These are phyloP conservation scores for Rhizopogon rudus DNA, from an alignment of 768 basidiomycete genomes.

Conservation along the genomic window DNA sequence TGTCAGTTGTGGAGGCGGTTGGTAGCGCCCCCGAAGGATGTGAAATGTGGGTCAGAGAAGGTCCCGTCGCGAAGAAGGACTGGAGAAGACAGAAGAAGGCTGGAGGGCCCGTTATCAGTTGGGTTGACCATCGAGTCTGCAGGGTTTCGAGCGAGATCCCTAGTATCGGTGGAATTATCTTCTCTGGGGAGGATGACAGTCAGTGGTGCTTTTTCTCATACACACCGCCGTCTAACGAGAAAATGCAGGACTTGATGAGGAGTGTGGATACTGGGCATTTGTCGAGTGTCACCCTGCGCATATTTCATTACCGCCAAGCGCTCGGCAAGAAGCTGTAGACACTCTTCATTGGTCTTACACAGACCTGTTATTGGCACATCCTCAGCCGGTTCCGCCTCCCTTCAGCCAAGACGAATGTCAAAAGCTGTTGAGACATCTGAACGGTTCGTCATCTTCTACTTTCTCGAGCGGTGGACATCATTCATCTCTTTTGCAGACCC, in stretches of 20 bases:
- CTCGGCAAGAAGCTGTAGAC: slow-evolving; percentile 66
- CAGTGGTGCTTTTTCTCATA: slow-evolving; percentile 14
- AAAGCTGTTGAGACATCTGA: slow-evolving; percentile 60
- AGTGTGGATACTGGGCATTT: slow-evolving; percentile 80
- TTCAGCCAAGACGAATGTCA: slow-evolving; percentile 77
- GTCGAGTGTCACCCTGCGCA: slow-evolving; percentile 80
- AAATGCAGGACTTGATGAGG: slow-evolving; percentile 61
- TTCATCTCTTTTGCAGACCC: slow-evolving; percentile 9
- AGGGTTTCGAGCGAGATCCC: slow-evolving; percentile 46
- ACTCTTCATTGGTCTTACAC: slow-evolving; percentile 79
- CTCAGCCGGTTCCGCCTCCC: slow-evolving; percentile 53
- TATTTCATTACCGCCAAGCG: slow-evolving; percentile 45
- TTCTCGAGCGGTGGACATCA: background rate
- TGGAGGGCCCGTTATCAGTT: slow-evolving; percentile 37
- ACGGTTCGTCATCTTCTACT: slow-evolving; percentile 14
- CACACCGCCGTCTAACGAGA: background rate
- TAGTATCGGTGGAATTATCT: slow-evolving; percentile 20
- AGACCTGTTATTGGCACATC: slow-evolving; percentile 64
- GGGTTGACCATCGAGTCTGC: slow-evolving; percentile 64
- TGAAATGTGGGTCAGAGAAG: slow-evolving; percentile 65
- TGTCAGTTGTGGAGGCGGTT: slow-evolving; percentile 27
- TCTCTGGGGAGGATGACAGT: slow-evolving; percentile 37
- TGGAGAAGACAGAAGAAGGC: slow-evolving; percentile 28
- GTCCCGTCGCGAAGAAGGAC: slow-evolving; percentile 20
- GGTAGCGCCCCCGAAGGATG: slow-evolving; percentile 34